Evolutionary conservation across 108 stramenopile genomes (phyloP).

Genomic region (Ochromonas danica): DNA sequence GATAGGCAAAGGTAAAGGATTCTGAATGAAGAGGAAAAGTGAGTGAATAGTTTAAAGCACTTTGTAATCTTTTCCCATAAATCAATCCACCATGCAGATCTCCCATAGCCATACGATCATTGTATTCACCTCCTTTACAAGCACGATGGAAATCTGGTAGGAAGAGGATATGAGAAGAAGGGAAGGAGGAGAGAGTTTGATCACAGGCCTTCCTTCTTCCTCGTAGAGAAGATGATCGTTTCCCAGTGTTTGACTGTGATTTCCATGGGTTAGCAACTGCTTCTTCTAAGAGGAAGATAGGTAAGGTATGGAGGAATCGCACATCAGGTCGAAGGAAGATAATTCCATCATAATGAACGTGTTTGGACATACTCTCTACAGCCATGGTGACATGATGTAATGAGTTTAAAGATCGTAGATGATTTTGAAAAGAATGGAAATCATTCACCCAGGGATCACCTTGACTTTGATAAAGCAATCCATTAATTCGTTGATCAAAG

Average conservation of each 20-base stretch:
- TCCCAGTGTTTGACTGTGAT: neutral
- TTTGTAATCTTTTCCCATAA: neutral
- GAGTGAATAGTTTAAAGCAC: neutral
- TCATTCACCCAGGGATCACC: constrained; percentile 11
- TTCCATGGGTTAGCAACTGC: too few relatives aligned
- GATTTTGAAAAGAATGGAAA: constrained; percentile 5
- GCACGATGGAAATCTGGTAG: constrained; percentile 26
- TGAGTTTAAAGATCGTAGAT: neutral
- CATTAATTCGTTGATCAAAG: neutral
- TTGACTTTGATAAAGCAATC: neutral
- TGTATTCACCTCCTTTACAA: constrained; percentile 10
- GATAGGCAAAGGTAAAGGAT: neutral
- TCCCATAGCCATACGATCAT: constrained; percentile 26
- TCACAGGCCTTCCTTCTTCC: too few relatives aligned
- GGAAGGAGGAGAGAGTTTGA: too few relatives aligned
- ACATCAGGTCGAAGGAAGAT: constrained; percentile 19
- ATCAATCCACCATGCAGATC: neutral
- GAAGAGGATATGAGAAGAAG: neutral
- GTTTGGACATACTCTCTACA: neutral
- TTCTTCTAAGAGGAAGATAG: neutral
- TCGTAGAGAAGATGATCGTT: too few relatives aligned
- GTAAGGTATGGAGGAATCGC: neutral
- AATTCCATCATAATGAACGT: neutral
- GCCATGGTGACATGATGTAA: neutral
- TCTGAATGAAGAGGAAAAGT: neutral